Conservation (phyloP, 371 early-diverging fungal species). For the Mucor circinelloides region DNA sequence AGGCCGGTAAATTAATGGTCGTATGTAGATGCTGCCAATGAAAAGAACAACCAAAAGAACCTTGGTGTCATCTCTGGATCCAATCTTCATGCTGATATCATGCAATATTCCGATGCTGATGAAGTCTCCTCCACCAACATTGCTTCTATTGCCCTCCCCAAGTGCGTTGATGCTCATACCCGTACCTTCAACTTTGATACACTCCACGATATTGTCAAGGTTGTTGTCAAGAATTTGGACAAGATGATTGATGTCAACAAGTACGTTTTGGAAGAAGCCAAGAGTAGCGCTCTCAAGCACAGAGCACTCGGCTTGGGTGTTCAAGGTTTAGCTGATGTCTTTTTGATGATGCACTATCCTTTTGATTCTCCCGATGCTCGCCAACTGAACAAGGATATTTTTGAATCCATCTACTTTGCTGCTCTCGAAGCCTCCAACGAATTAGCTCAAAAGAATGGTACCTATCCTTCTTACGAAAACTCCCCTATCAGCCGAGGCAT, state of each 20-base stretch:
- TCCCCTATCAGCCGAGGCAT: constrained; percentile 88
- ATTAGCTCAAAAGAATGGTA: constrained; percentile 78
- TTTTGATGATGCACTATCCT: constrained; percentile 91
- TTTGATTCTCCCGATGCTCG: constrained; percentile 92
- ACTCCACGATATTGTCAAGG: constrained; percentile 72
- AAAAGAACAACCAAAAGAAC: constrained; percentile 97
- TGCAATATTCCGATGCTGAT: constrained; percentile 92
- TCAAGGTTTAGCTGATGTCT: constrained; percentile 98
- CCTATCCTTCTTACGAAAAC: constrained; percentile 91
- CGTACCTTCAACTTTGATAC: constrained; percentile 48
- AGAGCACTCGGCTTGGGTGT: constrained; percentile 97
- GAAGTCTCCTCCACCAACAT: constrained; percentile 98
- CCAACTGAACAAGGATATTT: constrained; percentile 87
- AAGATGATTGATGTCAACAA: constrained; percentile 96
- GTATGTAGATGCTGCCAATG: constrained; percentile 80
- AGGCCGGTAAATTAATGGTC: neutral
- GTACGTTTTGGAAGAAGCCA: constrained; percentile 91
- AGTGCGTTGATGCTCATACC: constrained; percentile 67
- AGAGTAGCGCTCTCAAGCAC: constrained; percentile 84
- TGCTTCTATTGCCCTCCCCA: constrained; percentile 95
- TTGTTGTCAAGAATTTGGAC: constrained; percentile 90
- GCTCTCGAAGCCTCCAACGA: constrained; percentile 95
- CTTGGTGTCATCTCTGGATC: constrained; percentile 94
- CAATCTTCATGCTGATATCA: constrained; percentile 84
- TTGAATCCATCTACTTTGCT: constrained; percentile 97